Evolutionary conservation across 768 basidiomycete genomes (phyloP), one percentile per base, ranked within the genome.

Genomic region (Serendipita indica): DNA sequence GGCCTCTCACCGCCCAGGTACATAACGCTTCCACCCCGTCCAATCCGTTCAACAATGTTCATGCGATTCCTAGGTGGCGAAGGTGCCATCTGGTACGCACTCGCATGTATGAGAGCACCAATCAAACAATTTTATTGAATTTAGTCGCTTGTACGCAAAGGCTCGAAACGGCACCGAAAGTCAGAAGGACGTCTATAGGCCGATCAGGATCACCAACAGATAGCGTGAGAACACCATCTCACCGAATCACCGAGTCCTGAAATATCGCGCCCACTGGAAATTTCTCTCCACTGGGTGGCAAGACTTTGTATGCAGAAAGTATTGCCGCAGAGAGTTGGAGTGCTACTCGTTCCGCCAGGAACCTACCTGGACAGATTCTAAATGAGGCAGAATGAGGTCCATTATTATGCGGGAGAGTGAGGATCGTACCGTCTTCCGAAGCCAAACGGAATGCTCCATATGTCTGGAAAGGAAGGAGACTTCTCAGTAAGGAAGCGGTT

Each of bases 1-100:
- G 72, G 69, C 70, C 3, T 75, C 78, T 32, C 79, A 84, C 58
- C 75, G 73, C 65, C 73, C 28, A 25, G 18, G 18, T 5, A 18
- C 16, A 7, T 43, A 7, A 1, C 27, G 18, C 5, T 43, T 43
- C 2, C 27, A 4, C n/a, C 16, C 27, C 27, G 3, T 25, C 27
- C 67, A 68, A 60, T 64, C 57, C 30, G 37, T 6, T n/a, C n/a
- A n/a, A 37, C n/a, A 7, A 18, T 43, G 18, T 43, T 43, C 5
- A 7, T 43, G 3, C 16, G 3, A 43, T 18, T 25, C 3, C 16
- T 43, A 4, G 58, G 58, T 58, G 75, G 77, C 52, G 69, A 70
- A 27, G 68, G 69, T 49, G 73, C 76, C 60, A 72, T 79, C 57
- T 86, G 81, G 81, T 86, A 85, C 70, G 83, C 82, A 12, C 84